Evolutionary conservation across 2,329 filamentous ascomycete genomes (phyloP).

Genomic region (Colletotrichum siamense): DNA sequence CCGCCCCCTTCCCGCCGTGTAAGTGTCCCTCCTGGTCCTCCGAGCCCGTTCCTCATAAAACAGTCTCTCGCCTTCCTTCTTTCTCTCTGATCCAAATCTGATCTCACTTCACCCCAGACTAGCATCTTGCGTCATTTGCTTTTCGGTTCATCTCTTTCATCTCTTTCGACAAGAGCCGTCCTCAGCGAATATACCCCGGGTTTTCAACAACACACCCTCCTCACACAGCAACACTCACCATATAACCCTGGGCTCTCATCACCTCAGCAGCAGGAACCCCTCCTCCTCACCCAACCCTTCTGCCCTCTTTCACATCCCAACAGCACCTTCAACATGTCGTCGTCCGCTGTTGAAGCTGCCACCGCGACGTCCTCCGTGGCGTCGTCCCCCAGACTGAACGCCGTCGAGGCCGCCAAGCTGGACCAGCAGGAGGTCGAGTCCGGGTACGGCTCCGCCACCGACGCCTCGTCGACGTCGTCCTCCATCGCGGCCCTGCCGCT

Average conservation of each 20-base stretch:
- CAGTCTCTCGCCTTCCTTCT: background rate
- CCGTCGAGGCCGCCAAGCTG: slow-evolving; percentile 45
- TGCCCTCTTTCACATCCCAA: background rate
- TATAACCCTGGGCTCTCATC: background rate
- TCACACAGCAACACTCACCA: slow-evolving; percentile 4
- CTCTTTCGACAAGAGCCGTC: slow-evolving; percentile 3
- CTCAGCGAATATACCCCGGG: slow-evolving; percentile 13
- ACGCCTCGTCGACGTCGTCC: slow-evolving; percentile 46
- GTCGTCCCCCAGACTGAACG: slow-evolving; percentile 39
- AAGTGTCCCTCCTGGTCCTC: slow-evolving; percentile 1
- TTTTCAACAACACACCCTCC: slow-evolving; percentile 12
- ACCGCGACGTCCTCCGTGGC: slow-evolving; percentile 45
- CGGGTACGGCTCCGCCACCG: slow-evolving; percentile 72
- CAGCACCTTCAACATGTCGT: slow-evolving; percentile 41
- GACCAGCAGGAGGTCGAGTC: slow-evolving; percentile 68
- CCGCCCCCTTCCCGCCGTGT: slow-evolving; percentile 19
- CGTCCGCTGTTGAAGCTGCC: slow-evolving; percentile 29
- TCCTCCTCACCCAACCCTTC: slow-evolving; percentile 2
- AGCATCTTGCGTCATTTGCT: slow-evolving; percentile 22
- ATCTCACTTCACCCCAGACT: background rate
- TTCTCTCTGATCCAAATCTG: background rate
- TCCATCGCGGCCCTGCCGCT: slow-evolving; percentile 74
- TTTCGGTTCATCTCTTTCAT: slow-evolving; percentile 1
- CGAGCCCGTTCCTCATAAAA: slow-evolving; percentile 19
- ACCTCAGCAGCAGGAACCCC: background rate